phyloP scores from a whole-genome alignment of 306 rosid species.

The Luffa acutangula region DNA sequence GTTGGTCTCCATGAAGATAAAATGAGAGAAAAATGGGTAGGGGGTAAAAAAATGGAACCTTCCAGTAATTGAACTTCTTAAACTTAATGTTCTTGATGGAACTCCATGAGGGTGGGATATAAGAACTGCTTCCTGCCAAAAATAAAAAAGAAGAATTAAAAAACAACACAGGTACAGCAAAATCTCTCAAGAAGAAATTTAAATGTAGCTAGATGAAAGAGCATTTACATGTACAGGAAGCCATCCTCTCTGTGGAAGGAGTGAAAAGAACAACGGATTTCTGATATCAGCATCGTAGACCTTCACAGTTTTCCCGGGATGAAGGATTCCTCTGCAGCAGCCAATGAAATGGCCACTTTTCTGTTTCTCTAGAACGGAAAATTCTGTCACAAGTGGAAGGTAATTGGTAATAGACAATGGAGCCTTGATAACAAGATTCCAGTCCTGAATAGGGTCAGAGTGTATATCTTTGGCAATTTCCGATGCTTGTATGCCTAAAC shows the following conservation, averaged over 20 bases:
- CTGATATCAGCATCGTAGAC: slow-evolving; percentile 73
- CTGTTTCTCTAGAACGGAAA: slow-evolving; percentile 81
- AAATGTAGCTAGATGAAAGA: background rate
- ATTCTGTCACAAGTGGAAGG: slow-evolving; percentile 89
- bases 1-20: slow-evolving; percentile 14
- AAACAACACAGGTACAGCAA: background rate
- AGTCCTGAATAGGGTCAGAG: slow-evolving; percentile 93
- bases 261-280: slow-evolving; percentile 83
- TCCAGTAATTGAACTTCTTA: slow-evolving; percentile 94
- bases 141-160: slow-evolving; percentile 5
- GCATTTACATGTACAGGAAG: slow-evolving; percentile 61
- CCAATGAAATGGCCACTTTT: slow-evolving; percentile 56
- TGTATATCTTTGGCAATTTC: slow-evolving; percentile 85
- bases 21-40: background rate
- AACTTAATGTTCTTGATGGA: slow-evolving; percentile 65
- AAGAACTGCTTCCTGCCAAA: slow-evolving; percentile 76
- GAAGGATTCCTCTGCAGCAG: slow-evolving; percentile 67
- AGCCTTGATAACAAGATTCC: slow-evolving; percentile 83
- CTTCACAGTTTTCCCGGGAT: slow-evolving; percentile 62
- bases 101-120: slow-evolving; percentile 65
- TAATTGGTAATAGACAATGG: slow-evolving; percentile 73
- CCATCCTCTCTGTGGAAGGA: slow-evolving; percentile 96
- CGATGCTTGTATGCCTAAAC: slow-evolving; percentile 67
- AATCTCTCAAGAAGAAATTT: background rate
- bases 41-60: slow-evolving; percentile 42